Base-by-base conservation (phyloP, 208 protist species). In the Trypanosoma avium region DNA sequence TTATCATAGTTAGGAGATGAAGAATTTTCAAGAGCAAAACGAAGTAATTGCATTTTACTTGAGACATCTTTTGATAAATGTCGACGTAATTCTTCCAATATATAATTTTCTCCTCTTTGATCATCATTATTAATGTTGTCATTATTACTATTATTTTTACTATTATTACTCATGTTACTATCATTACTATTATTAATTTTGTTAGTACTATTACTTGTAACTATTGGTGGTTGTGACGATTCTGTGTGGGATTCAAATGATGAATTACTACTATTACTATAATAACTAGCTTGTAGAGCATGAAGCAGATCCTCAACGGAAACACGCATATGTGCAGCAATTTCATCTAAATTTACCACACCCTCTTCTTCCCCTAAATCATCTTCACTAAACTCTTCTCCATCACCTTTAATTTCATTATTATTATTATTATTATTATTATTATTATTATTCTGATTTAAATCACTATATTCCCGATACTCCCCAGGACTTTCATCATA, bases 271-370 rank as follows among this genome's bases (percentile, higher is more conserved):
- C 36, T 42, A 42, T 1, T 42, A 9, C 17, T 42, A 1, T 17
- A 26, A 19, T 27, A 4, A 38, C 47, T 30, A 33, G 13, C 33
- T 9, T 46, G 59, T 35, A 65, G 29, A 10, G 47, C 59, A 10
- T n/a, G 47, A 17, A 65, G n/a, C n/a, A 65, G 21, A 30, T 65
- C 59, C 27, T 65, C 59, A 26, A 65, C 59, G n/a, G 10, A 13
- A 1, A 65, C 30, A 55, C 35, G 6, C 59, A 65, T 56, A 33
- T 65, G 30, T 7, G 8, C 32, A 46, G 59, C 59, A 13, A 65
- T 47, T 29, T 65, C 10, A 47, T 48, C 30, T 12, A 65, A 21
- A 47, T 54, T 32, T 10, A 65, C 22, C 0, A 42, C 33, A 27
- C 24, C 24, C 2, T 42, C 36, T 2, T 15, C 7, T 10, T 38